A percentile compares a stretch with the other conserved stretches of the same genome.
Evolutionary conservation across 257 asterid genomes (phyloP).

Genomic region (Nicotiana knightiana): DNA sequence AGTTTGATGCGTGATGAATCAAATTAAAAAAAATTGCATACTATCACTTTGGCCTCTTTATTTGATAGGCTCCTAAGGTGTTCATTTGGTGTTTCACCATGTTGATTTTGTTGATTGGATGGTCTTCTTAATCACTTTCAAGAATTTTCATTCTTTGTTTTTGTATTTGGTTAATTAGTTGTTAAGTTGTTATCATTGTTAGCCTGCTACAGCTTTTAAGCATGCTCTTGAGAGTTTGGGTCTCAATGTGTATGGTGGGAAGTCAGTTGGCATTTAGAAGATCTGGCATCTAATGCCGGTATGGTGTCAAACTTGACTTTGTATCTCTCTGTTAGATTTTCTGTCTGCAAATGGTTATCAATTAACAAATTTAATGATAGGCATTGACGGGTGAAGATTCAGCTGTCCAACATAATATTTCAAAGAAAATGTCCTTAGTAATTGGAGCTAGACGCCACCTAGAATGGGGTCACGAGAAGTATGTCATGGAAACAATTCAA

Average conservation of each 20-base stretch:
- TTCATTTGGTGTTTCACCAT: background rate
- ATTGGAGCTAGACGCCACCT: conserved; percentile 75
- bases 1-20: background rate
- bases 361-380: conserved; percentile 36
- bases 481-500: conserved; percentile 83
- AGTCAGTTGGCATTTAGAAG: conserved; percentile 90
- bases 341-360: background rate
- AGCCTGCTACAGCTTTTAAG: conserved; percentile 91
- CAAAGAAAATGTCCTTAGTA: conserved; percentile 70
- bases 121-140: background rate
- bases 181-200: conserved; percentile 19
- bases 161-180: background rate
- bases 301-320: conserved; percentile 13
- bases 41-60: background rate
- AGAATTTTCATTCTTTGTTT: background rate
- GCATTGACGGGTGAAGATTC: conserved; percentile 68
- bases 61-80: background rate
- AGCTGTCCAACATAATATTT: conserved; percentile 34
- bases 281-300: conserved; percentile 94
- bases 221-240: conserved; percentile 71
- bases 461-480: conserved; percentile 94
- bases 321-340: background rate
- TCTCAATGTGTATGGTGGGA: conserved; percentile 68
- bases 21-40: background rate
- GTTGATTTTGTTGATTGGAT: background rate